These are phyloP conservation scores for Zasmidium cellare DNA, from an alignment of 2,329 filamentous ascomycete species.

Conservation along the genomic window DNA sequence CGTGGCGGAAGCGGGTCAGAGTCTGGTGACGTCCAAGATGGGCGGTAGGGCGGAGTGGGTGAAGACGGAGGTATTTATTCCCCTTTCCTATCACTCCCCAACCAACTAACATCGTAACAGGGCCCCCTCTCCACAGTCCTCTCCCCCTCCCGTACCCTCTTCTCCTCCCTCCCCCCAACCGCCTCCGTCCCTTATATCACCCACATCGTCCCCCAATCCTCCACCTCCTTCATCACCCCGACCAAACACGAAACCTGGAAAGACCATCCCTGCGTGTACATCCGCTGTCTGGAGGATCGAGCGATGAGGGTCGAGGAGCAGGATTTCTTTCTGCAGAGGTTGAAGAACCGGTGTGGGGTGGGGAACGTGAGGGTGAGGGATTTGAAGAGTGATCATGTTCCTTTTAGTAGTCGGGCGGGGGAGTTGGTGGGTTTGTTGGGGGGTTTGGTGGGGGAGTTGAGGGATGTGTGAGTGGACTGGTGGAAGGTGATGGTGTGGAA, in stretches of 20 bases:
- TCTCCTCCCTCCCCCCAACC: slow-evolving; percentile 2
- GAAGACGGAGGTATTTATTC: background rate
- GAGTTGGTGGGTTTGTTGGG: slow-evolving; percentile 8
- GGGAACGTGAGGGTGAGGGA: slow-evolving; percentile 7
- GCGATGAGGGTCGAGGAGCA: slow-evolving; percentile 17
- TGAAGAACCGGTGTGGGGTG: background rate
- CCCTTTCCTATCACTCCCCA: background rate
- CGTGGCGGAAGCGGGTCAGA: slow-evolving; percentile 17
- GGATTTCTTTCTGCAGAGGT: slow-evolving; percentile 12
- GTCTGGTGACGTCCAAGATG: slow-evolving; percentile 14
- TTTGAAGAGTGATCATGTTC: slow-evolving; percentile 14
- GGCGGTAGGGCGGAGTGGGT: slow-evolving; percentile 20
- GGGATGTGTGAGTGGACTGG: background rate
- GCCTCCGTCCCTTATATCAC: background rate
- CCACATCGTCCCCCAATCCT: slow-evolving; percentile 1
- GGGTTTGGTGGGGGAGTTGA: slow-evolving; percentile 11
- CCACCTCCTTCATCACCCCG: background rate
- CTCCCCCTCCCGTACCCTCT: slow-evolving; percentile 12
- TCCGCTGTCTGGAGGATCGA: slow-evolving; percentile 15
- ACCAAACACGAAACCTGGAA: slow-evolving; percentile 14
- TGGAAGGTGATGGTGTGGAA: background rate
- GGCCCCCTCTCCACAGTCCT: slow-evolving; percentile 12
- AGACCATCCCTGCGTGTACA: slow-evolving; percentile 8
- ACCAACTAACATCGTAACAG: background rate
- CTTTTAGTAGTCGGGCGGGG: slow-evolving; percentile 15